Percentiles rank a stretch among this genome's conserved stretches.
These are phyloP conservation scores for Begonia masoniana DNA, from an alignment of 306 rosid species.

Conservation along the genomic window DNA sequence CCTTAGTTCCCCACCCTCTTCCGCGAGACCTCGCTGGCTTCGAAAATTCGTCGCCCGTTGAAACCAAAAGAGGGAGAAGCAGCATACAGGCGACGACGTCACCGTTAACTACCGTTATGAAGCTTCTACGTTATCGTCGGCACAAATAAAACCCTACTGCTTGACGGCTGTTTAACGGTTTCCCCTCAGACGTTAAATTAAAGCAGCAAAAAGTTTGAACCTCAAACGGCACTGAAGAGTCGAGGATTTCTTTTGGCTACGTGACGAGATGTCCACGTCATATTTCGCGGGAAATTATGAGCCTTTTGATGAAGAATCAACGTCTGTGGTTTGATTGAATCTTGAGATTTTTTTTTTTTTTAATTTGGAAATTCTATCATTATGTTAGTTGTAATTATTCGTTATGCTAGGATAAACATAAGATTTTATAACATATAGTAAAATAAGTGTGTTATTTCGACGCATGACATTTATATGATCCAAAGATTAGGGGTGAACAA, in stretches of 20 bases:
- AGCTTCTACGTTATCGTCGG: background rate
- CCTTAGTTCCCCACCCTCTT: too few relatives aligned
- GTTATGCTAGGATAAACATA: too few relatives aligned
- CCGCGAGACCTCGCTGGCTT: slow-evolving; percentile 27
- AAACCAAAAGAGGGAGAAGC: slow-evolving; percentile 9
- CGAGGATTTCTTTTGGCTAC: background rate
- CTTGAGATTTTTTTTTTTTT: too few relatives aligned
- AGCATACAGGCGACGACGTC: slow-evolving; percentile 67
- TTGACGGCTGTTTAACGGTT: slow-evolving; percentile 33
- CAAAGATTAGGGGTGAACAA: too few relatives aligned
- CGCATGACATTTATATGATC: too few relatives aligned
- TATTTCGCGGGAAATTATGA: slow-evolving; percentile 10
- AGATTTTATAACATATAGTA: too few relatives aligned
- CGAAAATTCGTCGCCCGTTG: slow-evolving; percentile 99
- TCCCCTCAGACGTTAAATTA: slow-evolving; percentile 14
- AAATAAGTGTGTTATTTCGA: too few relatives aligned
- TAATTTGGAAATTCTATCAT: too few relatives aligned
- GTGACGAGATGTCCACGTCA: background rate
- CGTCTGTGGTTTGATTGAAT: background rate
- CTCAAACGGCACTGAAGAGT: slow-evolving; percentile 69
- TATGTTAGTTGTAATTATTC: too few relatives aligned
- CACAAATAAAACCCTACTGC: slow-evolving; percentile 13
- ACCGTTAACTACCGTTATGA: slow-evolving; percentile 65
- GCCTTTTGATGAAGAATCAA: slow-evolving; percentile 32
- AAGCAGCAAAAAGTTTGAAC: slow-evolving; percentile 42